These are phyloP conservation scores for Achlya hypogyna DNA, from an alignment of 352 stramenopile genomes.

Conservation along the genomic window DNA sequence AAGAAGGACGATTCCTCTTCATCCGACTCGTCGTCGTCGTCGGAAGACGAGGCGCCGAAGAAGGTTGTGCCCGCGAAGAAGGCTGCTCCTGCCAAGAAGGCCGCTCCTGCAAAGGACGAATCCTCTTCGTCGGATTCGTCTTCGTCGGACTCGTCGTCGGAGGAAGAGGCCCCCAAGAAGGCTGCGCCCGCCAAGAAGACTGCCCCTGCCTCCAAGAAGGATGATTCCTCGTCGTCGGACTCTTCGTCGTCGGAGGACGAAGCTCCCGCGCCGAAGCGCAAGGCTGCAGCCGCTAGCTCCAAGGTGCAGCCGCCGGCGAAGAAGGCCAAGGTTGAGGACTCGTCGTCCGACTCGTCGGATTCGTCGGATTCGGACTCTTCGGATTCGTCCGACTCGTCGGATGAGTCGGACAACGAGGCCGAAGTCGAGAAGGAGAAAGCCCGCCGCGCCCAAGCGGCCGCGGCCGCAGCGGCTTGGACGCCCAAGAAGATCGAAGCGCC, in stretches of 20 bases:
- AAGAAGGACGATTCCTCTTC: constrained; percentile 29
- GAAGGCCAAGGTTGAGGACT: constrained; percentile 47
- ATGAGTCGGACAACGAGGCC: constrained; percentile 39
- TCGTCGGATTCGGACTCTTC: constrained; percentile 40
- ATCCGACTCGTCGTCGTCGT: constrained; percentile 23
- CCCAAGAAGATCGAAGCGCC: constrained; percentile 73
- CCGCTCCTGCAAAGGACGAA: neutral
- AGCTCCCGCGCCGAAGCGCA: constrained; percentile 24
- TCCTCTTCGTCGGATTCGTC: constrained; percentile 31
- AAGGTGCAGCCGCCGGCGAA: constrained; percentile 27
- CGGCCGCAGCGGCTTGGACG: constrained; percentile 86
- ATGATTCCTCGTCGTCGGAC: constrained; percentile 27
- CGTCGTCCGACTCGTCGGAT: constrained; percentile 34
- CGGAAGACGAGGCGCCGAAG: constrained; percentile 5
- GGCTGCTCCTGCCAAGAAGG: neutral
- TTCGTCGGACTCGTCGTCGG: constrained; percentile 5
- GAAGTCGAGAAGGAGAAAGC: constrained; percentile 66
- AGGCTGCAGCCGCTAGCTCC: constrained; percentile 18
- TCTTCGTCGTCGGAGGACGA: constrained; percentile 30
- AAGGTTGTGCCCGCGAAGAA: neutral
- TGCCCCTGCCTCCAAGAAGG: constrained; percentile 23
- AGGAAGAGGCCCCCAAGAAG: constrained; percentile 30
- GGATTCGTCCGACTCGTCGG: constrained; percentile 42
- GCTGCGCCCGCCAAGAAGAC: constrained; percentile 10
- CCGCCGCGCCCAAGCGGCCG: constrained; percentile 62